Percentiles rank a stretch among this genome's conserved stretches.
Evolutionary conservation across 495 filamentous ascomycete genomes (phyloP).

Genomic region (Podospora tetraspora): DNA sequence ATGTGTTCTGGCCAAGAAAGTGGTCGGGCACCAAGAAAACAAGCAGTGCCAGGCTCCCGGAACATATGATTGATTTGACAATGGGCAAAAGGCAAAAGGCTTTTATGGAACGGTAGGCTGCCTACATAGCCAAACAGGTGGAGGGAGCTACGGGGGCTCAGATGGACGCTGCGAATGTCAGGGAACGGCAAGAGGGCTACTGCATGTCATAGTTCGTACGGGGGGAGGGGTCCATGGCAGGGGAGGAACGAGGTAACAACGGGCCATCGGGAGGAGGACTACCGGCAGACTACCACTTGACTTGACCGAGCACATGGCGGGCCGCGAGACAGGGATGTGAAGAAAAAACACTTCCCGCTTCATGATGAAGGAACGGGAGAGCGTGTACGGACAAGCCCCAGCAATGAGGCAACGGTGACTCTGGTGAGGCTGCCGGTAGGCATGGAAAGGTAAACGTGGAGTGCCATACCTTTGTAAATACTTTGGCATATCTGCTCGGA

Average conservation of each 20-base stretch:
- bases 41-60: constrained; percentile 12
- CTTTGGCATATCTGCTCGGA: background rate
- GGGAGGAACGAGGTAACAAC: constrained; percentile 15
- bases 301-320: constrained; percentile 15
- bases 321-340: constrained; percentile 21
- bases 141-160: constrained; percentile 18
- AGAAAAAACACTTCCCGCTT: constrained; percentile 11
- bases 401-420: background rate
- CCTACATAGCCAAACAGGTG: constrained; percentile 18
- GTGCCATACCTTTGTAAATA: background rate
- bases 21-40: constrained; percentile 34
- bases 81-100: background rate
- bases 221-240: constrained; percentile 14
- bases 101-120: constrained; percentile 13
- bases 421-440: background rate
- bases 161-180: constrained; percentile 11
- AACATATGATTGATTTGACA: constrained; percentile 21
- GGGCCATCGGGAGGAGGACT: constrained; percentile 18
- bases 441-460: background rate
- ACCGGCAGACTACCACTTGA: constrained; percentile 11
- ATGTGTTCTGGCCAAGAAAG: constrained; percentile 15
- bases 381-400: background rate
- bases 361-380: background rate
- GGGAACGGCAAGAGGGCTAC: constrained; percentile 13
- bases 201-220: constrained; percentile 27